A percentile compares a stretch with the other conserved stretches of the same genome.
Conservation (phyloP, 225 moss, liverwort and hornwort genomes). For the Takakia lepidozioides region DNA sequence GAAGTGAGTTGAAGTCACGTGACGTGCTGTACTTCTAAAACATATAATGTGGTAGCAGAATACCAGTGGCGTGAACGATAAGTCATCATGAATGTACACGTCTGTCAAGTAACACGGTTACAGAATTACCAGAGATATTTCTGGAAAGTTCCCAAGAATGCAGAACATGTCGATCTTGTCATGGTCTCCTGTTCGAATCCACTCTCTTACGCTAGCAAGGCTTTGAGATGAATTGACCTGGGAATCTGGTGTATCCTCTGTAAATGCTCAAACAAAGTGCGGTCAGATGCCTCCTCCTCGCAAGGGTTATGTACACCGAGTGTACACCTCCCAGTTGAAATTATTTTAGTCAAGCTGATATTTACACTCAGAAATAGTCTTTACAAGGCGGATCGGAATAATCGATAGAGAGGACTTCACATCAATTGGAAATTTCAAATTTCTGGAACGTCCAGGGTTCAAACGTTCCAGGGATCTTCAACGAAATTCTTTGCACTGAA, state of each 20-base stretch:
- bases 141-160: conserved; percentile 12
- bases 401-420: background rate
- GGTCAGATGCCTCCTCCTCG: no score
- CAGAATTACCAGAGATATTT: conserved; percentile 18
- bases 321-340: background rate
- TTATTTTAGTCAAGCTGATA: background rate
- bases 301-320: no score
- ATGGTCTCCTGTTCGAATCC: conserved; percentile 11
- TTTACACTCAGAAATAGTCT: background rate
- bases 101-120: background rate
- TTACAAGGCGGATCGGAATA: background rate
- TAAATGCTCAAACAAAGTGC: no score
- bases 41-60: no score
- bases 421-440: background rate
- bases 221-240: conserved; percentile 11
- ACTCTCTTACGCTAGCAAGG: conserved; percentile 3
- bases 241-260: conserved; percentile 16
- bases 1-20: background rate
- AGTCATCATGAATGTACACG: background rate
- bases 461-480: no score
- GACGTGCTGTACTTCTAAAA: no score
- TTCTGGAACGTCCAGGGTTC: no score
- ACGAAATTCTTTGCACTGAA: background rate
- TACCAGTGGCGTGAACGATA: no score
- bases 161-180: conserved; percentile 5